Evolutionary conservation across 306 rosid species (phyloP), one percentile per base, ranked within the genome.

Genomic region (Gastrolobium bilobum): DNA sequence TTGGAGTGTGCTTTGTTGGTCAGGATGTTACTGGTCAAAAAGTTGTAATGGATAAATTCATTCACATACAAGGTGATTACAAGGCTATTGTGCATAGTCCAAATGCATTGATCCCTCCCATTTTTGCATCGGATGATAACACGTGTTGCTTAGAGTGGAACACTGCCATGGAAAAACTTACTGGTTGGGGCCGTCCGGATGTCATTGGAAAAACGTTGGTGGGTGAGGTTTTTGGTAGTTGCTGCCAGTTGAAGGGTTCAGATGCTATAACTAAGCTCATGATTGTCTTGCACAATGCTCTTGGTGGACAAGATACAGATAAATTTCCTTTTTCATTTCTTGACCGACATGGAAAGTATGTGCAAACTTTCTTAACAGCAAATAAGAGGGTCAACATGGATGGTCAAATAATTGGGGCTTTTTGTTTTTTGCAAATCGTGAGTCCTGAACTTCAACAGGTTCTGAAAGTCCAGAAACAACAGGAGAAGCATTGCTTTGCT

Each of bases 1-100:
- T 96, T 47, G 99, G 99, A 81, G 97, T 90, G 79, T 96, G 99
- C 91, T 96, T 96, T 87, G 97, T 96, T 68, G 99, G 99, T 84
- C 99, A 96, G 82, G 99, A 96, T 74, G 90, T 96, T 73, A 96
- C 99, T 47, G 89, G 88, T 83, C 99, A 96, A 68, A 96, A 91
- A 85, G 82, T 93, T 79, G 95, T 96, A 46, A 96, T 93, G 99
- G 99, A 96, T 91, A 93, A 96, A 75, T 96, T 93, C 81, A 85
- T 96, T 44, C 79, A 92, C 92, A 93, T 96, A 82, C 99, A 96
- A 87, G 93, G 99, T 42, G 99, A 96, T 80, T 93, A 96, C 83
- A 93, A 91, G 89, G 97, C 98, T 71, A 96, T 96, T 79, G 80
- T 96, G 79, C 99, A 96, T 62, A 96, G 91, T 75, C 99, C 98